These are phyloP conservation scores for Nothopassalora personata DNA, from an alignment of 2,329 filamentous ascomycete species.

Conservation along the genomic window DNA sequence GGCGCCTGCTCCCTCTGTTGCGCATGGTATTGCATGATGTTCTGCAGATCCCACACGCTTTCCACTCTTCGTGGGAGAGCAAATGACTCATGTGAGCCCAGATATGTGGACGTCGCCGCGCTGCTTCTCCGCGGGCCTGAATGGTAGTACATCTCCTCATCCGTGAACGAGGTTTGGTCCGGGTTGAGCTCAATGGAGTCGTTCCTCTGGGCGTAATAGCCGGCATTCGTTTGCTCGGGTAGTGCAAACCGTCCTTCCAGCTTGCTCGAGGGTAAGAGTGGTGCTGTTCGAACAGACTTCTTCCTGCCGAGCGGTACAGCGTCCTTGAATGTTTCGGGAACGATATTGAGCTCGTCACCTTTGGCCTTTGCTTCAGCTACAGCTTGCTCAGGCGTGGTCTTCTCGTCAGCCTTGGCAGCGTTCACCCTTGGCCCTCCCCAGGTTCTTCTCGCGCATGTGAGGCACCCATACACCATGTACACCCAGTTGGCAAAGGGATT, in stretches of 20 bases:
- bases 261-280: conserved; percentile 66
- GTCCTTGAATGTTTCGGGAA: conserved; percentile 74
- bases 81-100: conserved; percentile 53
- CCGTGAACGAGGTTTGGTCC: conserved; percentile 42
- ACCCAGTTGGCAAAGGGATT: conserved; percentile 98
- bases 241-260: conserved; percentile 75
- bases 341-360: conserved; percentile 84
- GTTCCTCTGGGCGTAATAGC: conserved; percentile 61
- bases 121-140: conserved; percentile 23
- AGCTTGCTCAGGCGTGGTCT: conserved; percentile 75
- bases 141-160: conserved; percentile 23
- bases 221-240: conserved; percentile 61
- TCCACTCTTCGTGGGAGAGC: conserved; percentile 65
- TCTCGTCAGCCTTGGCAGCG: conserved; percentile 69
- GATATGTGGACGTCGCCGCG: conserved; percentile 46
- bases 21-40: conserved; percentile 66
- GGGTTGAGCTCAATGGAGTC: conserved; percentile 59
- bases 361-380: conserved; percentile 71
- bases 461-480: conserved; percentile 96
- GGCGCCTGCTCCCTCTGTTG: conserved; percentile 51
- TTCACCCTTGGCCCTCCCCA: conserved; percentile 94
- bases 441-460: conserved; percentile 87
- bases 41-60: conserved; percentile 69
- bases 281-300: conserved; percentile 34
- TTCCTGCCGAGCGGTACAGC: conserved; percentile 41